Evolutionary conservation across 2,329 filamentous ascomycete species (phyloP).

Genomic region (Aspergillus aculeatinus): DNA sequence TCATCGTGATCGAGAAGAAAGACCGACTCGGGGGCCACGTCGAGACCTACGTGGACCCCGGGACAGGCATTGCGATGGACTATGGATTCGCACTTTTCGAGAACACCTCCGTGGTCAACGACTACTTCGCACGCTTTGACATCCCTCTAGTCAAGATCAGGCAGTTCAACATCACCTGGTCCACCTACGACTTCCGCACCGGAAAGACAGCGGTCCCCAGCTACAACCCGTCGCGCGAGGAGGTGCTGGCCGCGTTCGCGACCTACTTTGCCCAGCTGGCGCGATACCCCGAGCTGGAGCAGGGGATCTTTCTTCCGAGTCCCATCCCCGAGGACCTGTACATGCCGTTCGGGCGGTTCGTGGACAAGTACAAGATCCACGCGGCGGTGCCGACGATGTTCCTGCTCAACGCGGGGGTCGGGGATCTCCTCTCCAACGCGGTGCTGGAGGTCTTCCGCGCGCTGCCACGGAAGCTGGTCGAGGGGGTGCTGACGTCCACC

Average conservation of each 20-base stretch:
- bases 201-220: too few relatives aligned
- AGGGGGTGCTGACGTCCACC: too few relatives aligned
- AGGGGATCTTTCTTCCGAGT: not conserved
- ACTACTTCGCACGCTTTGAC: slow-evolving; percentile 7
- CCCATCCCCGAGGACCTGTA: not conserved
- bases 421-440: too few relatives aligned
- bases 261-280: too few relatives aligned
- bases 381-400: not conserved
- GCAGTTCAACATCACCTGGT: too few relatives aligned
- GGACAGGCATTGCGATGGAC: not conserved
- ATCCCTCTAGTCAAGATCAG: not conserved
- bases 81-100: slow-evolving; percentile 2
- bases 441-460: too few relatives aligned
- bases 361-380: not conserved
- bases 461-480: too few relatives aligned
- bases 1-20: slow-evolving; percentile 11
- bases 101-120: not conserved
- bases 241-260: too few relatives aligned
- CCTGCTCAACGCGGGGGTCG: too few relatives aligned
- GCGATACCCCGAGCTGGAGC: too few relatives aligned
- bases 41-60: slow-evolving; percentile 6
- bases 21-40: slow-evolving; percentile 6
- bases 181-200: too few relatives aligned
- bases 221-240: too few relatives aligned
- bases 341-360: not conserved